These are phyloP conservation scores for Hypoxylon sp. DNA, from an alignment of 2,329 filamentous ascomycete species.

Conservation along the genomic window DNA sequence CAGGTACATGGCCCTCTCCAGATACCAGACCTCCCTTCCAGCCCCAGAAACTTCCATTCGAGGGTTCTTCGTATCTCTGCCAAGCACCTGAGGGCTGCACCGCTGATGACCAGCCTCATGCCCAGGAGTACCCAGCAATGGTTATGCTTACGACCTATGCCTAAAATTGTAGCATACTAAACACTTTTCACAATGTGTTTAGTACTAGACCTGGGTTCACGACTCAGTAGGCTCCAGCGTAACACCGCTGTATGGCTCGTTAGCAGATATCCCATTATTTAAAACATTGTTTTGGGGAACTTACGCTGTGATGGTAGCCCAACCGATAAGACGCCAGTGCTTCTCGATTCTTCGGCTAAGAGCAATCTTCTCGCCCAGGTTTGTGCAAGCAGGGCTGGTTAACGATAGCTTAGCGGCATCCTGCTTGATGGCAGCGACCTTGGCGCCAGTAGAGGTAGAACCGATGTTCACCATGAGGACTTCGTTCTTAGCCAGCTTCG, in stretches of 20 bases:
- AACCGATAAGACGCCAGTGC: slow-evolving; percentile 53
- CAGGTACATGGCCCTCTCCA: slow-evolving; percentile 25
- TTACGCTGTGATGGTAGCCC: slow-evolving; percentile 50
- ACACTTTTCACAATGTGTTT: slow-evolving; percentile 6
- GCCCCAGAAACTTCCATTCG: not conserved
- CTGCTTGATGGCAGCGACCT: slow-evolving; percentile 96
- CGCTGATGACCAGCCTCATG: not conserved
- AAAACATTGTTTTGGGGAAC: slow-evolving; percentile 14
- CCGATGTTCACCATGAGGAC: slow-evolving; percentile 99
- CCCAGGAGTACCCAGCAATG: slow-evolving; percentile 10
- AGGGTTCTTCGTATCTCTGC: slow-evolving; percentile 11
- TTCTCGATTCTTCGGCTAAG: slow-evolving; percentile 45
- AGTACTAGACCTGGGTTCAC: slow-evolving; percentile 22
- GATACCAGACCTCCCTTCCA: slow-evolving; percentile 5
- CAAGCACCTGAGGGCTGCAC: slow-evolving; percentile 8
- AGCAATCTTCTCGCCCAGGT: slow-evolving; percentile 72
- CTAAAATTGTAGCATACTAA: slow-evolving; percentile 9
- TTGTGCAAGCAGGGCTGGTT: slow-evolving; percentile 94
- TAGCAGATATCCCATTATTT: slow-evolving; percentile 45
- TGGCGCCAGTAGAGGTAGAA: slow-evolving; percentile 95
- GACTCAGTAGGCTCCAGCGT: slow-evolving; percentile 65
- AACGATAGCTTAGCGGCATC: slow-evolving; percentile 96
- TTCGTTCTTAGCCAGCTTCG: slow-evolving; percentile 98
- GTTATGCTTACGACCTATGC: slow-evolving; percentile 5
- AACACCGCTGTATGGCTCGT: slow-evolving; percentile 61